Conservation (phyloP, 495 filamentous ascomycete genomes). For the Aspergillus steynii region DNA sequence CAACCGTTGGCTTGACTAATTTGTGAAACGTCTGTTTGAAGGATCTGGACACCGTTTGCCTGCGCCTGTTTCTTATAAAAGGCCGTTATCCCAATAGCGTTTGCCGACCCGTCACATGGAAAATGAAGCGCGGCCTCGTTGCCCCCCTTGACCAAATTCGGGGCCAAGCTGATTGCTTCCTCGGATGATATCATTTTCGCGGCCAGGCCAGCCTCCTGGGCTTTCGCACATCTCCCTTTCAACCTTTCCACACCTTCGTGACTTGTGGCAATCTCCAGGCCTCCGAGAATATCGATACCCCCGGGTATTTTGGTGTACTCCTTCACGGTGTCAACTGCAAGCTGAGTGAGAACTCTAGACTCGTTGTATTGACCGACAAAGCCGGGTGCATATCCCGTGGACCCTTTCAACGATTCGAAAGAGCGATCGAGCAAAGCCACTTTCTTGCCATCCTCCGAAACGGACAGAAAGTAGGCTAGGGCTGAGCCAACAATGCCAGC, state of each 20-base stretch:
- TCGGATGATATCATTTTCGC: slow-evolving; percentile 30
- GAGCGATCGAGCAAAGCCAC: slow-evolving; percentile 31
- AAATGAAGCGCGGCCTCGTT: slow-evolving; percentile 25
- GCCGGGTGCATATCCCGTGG: slow-evolving; percentile 34
- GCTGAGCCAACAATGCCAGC: slow-evolving; percentile 48
- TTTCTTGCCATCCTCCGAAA: slow-evolving; percentile 18
- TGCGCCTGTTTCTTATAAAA: slow-evolving; percentile 29
- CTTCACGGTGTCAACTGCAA: slow-evolving; percentile 32
- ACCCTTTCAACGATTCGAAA: slow-evolving; percentile 22
- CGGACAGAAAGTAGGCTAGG: slow-evolving; percentile 34
- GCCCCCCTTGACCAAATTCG: slow-evolving; percentile 29
- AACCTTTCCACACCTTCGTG: slow-evolving; percentile 23
- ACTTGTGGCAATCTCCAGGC: slow-evolving; percentile 32
- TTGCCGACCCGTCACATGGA: slow-evolving; percentile 31
- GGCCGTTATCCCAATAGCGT: slow-evolving; percentile 23
- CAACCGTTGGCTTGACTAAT: slow-evolving; percentile 22
- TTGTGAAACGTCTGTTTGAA: slow-evolving; percentile 25
- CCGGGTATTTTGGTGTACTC: slow-evolving; percentile 31
- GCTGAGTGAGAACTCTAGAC: slow-evolving; percentile 29
- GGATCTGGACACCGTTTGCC: slow-evolving; percentile 21
- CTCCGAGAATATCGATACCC: slow-evolving; percentile 32
- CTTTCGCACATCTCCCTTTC: slow-evolving; percentile 22
- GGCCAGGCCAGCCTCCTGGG: slow-evolving; percentile 22
- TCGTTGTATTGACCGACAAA: slow-evolving; percentile 42
- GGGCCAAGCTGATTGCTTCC: slow-evolving; percentile 26